Conservation (phyloP, 345 rosid species). For the Camelina laxa region DNA sequence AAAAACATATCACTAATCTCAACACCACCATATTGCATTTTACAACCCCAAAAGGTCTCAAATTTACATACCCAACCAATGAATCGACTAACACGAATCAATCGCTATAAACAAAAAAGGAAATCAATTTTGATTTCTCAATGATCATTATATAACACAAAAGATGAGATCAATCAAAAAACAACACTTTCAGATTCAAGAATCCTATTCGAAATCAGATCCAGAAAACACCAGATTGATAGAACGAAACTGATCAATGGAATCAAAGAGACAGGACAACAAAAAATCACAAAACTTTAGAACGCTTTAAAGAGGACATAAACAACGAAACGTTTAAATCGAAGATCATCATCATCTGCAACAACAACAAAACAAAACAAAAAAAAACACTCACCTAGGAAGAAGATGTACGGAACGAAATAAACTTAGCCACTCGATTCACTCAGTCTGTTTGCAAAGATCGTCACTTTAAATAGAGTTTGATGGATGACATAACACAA, state of each 20-base stretch:
- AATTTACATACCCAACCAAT: background rate
- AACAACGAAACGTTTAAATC: background rate
- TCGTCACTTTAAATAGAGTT: background rate
- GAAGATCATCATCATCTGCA: background rate
- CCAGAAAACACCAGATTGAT: background rate
- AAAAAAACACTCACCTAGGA: constrained; percentile 19
- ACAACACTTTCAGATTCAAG: background rate
- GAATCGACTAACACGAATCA: background rate
- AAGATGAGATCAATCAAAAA: background rate
- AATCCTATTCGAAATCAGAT: constrained; percentile 5
- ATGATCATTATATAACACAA: background rate
- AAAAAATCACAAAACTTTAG: background rate
- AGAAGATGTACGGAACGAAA: constrained; percentile 6
- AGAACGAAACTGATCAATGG: background rate
- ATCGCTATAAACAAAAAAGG: background rate
- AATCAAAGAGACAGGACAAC: constrained; percentile 4
- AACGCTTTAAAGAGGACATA: background rate
- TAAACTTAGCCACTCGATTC: background rate
- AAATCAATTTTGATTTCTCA: background rate
- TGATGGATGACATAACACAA: too few relatives aligned
- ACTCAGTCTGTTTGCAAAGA: too few relatives aligned
- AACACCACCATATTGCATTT: background rate
- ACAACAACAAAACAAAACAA: background rate
- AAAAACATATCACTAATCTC: background rate
- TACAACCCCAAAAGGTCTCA: background rate